These are phyloP conservation scores for Asterochloris sp. DNA, from an alignment of 139 green algal species.

Conservation along the genomic window DNA sequence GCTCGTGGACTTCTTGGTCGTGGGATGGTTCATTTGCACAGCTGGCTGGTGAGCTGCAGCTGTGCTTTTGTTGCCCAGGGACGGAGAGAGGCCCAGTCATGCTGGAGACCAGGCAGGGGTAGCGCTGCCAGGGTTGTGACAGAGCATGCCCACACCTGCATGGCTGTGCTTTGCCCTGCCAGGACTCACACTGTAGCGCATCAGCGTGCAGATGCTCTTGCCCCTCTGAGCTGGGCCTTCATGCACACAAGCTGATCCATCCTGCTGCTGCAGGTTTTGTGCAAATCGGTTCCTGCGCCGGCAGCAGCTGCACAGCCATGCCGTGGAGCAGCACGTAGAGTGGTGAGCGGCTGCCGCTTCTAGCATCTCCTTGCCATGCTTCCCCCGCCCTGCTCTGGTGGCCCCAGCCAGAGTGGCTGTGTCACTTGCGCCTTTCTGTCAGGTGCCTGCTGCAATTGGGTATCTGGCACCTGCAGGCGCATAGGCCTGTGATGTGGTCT, in stretches of 20 bases:
- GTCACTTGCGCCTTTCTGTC: too few relatives aligned
- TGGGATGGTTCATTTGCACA: constrained; percentile 77
- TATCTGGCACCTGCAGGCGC: neutral
- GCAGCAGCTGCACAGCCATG: constrained; percentile 59
- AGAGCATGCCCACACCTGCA: too few relatives aligned
- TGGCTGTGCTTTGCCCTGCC: too few relatives aligned
- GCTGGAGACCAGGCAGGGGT: too few relatives aligned
- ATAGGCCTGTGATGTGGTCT: too few relatives aligned
- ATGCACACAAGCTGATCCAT: neutral
- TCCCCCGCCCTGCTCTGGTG: neutral
- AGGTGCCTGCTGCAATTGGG: neutral
- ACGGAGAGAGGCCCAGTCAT: neutral
- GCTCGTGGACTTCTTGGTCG: constrained; percentile 82
- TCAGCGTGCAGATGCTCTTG: too few relatives aligned
- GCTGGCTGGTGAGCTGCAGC: constrained; percentile 66
- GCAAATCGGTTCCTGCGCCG: constrained; percentile 78
- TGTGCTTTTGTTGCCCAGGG: neutral
- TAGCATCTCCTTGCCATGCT: neutral
- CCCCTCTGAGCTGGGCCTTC: neutral
- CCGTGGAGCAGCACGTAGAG: constrained; percentile 87
- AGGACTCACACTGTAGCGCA: too few relatives aligned
- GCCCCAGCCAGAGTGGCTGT: too few relatives aligned
- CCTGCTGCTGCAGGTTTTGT: constrained; percentile 56
- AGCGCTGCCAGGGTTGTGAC: too few relatives aligned
- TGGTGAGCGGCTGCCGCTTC: constrained; percentile 56